Percentiles rank a stretch among this genome's conserved stretches.
phyloP scores from a whole-genome alignment of 2,329 filamentous ascomycete species.

The Penicillium sp. region DNA sequence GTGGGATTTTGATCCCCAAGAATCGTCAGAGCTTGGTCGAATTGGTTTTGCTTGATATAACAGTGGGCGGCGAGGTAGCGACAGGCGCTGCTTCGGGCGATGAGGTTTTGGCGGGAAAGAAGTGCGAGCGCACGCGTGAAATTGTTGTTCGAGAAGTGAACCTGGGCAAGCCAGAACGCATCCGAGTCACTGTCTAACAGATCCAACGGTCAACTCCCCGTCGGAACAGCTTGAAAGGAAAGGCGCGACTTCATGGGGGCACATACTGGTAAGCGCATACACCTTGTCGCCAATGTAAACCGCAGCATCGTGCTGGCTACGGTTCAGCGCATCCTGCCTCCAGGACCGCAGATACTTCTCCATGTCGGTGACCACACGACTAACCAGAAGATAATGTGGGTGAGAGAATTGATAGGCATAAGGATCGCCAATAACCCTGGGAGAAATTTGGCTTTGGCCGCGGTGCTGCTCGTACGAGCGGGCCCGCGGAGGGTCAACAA shows the following conservation, averaged over 20 bases:
- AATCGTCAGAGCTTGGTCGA: conserved; percentile 77
- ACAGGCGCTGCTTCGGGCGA: conserved; percentile 75
- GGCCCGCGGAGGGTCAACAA: conserved; percentile 17
- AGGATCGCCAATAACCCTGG: neutral
- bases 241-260: neutral
- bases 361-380: conserved; percentile 49
- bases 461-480: conserved; percentile 13
- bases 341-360: conserved; percentile 89
- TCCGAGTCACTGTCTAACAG: conserved; percentile 78
- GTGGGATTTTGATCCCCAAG: conserved; percentile 92
- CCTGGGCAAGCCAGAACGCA: conserved; percentile 96
- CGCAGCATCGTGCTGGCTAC: conserved; percentile 92
- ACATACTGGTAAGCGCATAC: conserved; percentile 76
- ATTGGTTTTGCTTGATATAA: conserved; percentile 84
- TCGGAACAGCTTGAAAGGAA: neutral
- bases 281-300: conserved; percentile 98
- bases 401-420: neutral
- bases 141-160: conserved; percentile 92
- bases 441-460: conserved; percentile 8
- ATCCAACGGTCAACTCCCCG: conserved; percentile 4
- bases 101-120: conserved; percentile 75
- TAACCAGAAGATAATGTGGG: neutral
- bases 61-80: conserved; percentile 91
- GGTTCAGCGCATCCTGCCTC: conserved; percentile 91
- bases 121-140: conserved; percentile 87